Evolutionary conservation across 2,329 filamentous ascomycete species (phyloP).

Genomic region (Ophiosphaerella narmari): DNA sequence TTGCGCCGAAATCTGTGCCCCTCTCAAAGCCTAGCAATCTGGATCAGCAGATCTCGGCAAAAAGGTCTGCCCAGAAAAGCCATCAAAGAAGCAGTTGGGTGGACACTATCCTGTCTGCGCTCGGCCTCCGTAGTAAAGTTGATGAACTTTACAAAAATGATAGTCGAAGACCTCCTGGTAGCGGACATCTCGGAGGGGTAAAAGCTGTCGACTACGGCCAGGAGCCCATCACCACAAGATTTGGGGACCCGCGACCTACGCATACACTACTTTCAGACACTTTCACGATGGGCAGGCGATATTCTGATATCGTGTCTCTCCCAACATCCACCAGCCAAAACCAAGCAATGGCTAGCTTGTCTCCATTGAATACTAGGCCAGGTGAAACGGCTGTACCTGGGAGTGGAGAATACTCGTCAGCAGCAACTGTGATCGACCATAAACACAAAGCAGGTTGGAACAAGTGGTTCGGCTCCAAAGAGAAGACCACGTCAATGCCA

Average conservation of each 20-base stretch:
- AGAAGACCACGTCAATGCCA: slow-evolving; percentile 20
- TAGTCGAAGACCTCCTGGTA: slow-evolving; percentile 70
- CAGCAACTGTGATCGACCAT: slow-evolving; percentile 1
- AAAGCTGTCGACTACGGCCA: slow-evolving; percentile 68
- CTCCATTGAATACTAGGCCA: slow-evolving; percentile 45
- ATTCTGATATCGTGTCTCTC: slow-evolving; percentile 69
- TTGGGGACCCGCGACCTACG: too few relatives aligned
- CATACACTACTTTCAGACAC: slow-evolving; percentile 50
- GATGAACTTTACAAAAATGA: slow-evolving; percentile 46
- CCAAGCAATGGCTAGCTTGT: not conserved
- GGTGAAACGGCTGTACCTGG: slow-evolving; percentile 50
- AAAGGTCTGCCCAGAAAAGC: not conserved
- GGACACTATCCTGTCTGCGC: slow-evolving; percentile 49
- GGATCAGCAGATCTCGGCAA: not conserved
- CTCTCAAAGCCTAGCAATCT: not conserved
- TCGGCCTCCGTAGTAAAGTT: slow-evolving; percentile 46
- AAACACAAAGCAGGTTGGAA: slow-evolving; percentile 33
- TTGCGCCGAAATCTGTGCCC: not conserved
- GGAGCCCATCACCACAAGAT: too few relatives aligned
- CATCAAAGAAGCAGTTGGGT: slow-evolving; percentile 49
- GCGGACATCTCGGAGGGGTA: slow-evolving; percentile 76
- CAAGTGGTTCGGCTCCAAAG: slow-evolving; percentile 27
- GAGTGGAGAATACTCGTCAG: slow-evolving; percentile 16
- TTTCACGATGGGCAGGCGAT: slow-evolving; percentile 83
- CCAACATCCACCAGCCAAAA: slow-evolving; percentile 30